Evolutionary conservation across 805 yeast species (phyloP), one percentile per base, ranked within the genome.

Genomic region (Metschnikowia reukaufii): DNA sequence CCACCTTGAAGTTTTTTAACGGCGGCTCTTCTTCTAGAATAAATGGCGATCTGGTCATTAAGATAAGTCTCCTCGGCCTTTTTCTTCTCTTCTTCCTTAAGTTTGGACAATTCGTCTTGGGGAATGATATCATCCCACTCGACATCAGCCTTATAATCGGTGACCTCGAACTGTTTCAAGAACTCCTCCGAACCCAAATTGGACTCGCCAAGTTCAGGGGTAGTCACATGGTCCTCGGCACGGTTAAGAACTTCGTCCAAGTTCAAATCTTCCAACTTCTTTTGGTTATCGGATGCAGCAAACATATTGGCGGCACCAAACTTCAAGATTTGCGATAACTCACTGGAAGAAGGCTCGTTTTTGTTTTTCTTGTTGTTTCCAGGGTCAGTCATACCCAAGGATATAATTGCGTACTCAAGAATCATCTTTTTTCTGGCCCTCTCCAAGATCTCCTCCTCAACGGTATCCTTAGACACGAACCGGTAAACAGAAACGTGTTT

Each of bases 111-210:
- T 65, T 94, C 99, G 37, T 88, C 96, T 54, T 88, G 91, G 0
- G 99, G 99, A 59, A 94, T 94, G 57, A 94, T 94, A 66, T 94
- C 99, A 70, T 94, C 98, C 99, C 99, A 94, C 54, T 90, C 95
- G 51, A 92, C 90, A 65, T 92, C 97, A 0, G 99, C 98, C 71
- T 94, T 94, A 66, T 91, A 95, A 64, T 94, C 99, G 0, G 99
- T 94, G 44, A 94, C 99, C 68, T 94, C 99, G 65, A 94, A 94
- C 68, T 94, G 99, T 61, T 83, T 89, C 69, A 94, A 77, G 62
- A 94, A 94, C 69, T 94, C 99, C 66, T 94, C 99, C 47, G 98
- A 96, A 49, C 99, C 99, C 45, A 94, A 75, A 60, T 94, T 95
- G n/a, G 96, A 88, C 61, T 94, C 98, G 4, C 98, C 98, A 17